A percentile compares a stretch with the other conserved stretches of the same genome.
Conservation (phyloP, 352 stramenopile species). For the Pythium chondricola region DNA sequence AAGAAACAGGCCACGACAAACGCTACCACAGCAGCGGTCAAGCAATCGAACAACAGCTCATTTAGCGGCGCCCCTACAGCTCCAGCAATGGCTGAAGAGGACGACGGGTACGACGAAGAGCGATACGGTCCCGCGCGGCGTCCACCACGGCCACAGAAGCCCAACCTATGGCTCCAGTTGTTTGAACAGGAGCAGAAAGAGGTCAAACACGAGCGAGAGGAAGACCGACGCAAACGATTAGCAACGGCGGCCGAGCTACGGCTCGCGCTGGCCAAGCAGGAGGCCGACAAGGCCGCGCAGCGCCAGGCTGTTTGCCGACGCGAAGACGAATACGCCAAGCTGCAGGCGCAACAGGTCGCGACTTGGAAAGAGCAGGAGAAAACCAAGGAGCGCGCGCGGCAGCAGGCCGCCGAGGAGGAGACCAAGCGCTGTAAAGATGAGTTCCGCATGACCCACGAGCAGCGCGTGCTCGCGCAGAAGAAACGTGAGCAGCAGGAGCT, state of each 20-base stretch:
- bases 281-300: slow-evolving; percentile 28
- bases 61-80: neutral
- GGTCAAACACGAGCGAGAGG: slow-evolving; percentile 43
- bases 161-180: slow-evolving; percentile 56
- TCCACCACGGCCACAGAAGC: slow-evolving; percentile 34
- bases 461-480: slow-evolving; percentile 26
- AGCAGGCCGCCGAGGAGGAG: slow-evolving; percentile 30
- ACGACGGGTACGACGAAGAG: slow-evolving; percentile 55
- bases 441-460: slow-evolving; percentile 29
- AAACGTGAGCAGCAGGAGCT: slow-evolving; percentile 40
- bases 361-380: slow-evolving; percentile 38
- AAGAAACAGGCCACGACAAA: neutral
- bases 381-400: slow-evolving; percentile 23
- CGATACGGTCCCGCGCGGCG: slow-evolving; percentile 42
- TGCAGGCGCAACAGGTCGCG: slow-evolving; percentile 31
- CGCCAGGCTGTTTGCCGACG: slow-evolving; percentile 22
- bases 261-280: slow-evolving; percentile 33
- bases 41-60: neutral
- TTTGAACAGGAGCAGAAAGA: slow-evolving; percentile 55
- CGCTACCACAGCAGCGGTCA: neutral
- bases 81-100: neutral
- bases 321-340: slow-evolving; percentile 29
- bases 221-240: slow-evolving; percentile 33
- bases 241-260: slow-evolving; percentile 34
- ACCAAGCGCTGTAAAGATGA: slow-evolving; percentile 38